Conservation (phyloP, 2,329 filamentous ascomycete genomes). For the Diaporthe vaccinii region DNA sequence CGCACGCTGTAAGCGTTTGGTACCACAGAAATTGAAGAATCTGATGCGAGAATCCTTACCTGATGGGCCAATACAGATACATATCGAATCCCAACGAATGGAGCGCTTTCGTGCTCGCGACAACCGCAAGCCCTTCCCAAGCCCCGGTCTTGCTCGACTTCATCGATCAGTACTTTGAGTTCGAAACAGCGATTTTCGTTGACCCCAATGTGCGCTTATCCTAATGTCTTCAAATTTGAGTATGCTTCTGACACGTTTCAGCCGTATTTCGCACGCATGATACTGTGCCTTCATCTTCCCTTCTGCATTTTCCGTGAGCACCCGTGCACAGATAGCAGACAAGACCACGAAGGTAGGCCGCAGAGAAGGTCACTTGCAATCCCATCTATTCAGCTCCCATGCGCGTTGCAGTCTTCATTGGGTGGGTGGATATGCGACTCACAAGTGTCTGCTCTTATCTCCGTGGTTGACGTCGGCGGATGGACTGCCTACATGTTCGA, state of each 20-base stretch:
- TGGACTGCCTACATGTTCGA: slow-evolving; percentile 21
- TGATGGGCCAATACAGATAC: neutral
- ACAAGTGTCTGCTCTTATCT: slow-evolving; percentile 5
- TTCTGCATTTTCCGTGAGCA: neutral
- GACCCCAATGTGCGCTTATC: neutral
- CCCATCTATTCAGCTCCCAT: neutral
- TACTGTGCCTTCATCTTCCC: neutral
- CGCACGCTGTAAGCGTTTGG: slow-evolving; percentile 16
- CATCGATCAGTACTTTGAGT: slow-evolving; percentile 11
- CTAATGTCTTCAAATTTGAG: neutral
- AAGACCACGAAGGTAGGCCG: neutral
- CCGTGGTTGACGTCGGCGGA: neutral
- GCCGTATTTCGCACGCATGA: neutral
- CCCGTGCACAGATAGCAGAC: neutral
- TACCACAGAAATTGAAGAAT: no score
- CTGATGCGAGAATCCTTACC: no score
- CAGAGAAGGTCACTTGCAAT: neutral
- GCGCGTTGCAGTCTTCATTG: neutral
- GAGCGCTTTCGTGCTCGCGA: neutral
- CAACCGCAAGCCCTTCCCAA: slow-evolving; percentile 9
- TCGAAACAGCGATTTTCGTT: neutral
- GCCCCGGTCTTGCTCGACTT: slow-evolving; percentile 11
- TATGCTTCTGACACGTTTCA: neutral
- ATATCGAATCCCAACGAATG: neutral
- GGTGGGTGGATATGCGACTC: slow-evolving; percentile 10